Evolutionary conservation across 495 filamentous ascomycete species (phyloP), one percentile per base, ranked within the genome.

Genomic region (Thermothielavioides terrestris): DNA sequence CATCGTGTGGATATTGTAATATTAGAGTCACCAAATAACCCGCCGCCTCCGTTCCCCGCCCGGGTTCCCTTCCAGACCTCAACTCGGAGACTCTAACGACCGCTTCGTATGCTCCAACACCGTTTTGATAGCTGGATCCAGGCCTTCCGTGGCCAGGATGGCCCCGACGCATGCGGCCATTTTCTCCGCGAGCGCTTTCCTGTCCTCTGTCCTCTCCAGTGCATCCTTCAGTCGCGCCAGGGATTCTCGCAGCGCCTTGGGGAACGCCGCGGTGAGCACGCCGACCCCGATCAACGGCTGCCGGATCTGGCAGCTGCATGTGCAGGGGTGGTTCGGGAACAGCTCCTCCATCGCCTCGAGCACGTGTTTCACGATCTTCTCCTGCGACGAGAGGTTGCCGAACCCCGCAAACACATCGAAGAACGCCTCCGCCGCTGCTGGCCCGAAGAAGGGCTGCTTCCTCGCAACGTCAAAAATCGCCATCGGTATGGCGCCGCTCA

Each of bases 401-500:
- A 94, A 95, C 2, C 73, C 68, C 6, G 78, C 76, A 51, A 89
- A 86, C 66, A 91, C 78, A 55, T 85, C 73, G 59, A 91, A 95
- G 65, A 96, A 95, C 10, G 79, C 69, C 52, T 80, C 77, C 1
- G 81, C 88, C 25, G 89, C 75, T 0, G 67, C 63, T 3, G 80
- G 58, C 48, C 81, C 79, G 64, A 76, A 69, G 60, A 78, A 77
- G 46, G 86, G 83, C 60, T 92, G 77, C 59, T 86, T 89, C 73
- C 84, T 82, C 1, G 88, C 86, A 12, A 85, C 77, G 60, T 94
- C 89, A 55, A 96, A 97, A 31, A 97, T 86, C 26, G 91, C 89
- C 41, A 90, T 76, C 3, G 94, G 89, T 54, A 97, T 94, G 4
- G 89, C 90, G 7, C 92, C 92, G 40, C 83, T 85, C 26, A 96